Evolutionary conservation across 345 rosid species (phyloP).

Genomic region (Zanthoxylum bungeanum): DNA sequence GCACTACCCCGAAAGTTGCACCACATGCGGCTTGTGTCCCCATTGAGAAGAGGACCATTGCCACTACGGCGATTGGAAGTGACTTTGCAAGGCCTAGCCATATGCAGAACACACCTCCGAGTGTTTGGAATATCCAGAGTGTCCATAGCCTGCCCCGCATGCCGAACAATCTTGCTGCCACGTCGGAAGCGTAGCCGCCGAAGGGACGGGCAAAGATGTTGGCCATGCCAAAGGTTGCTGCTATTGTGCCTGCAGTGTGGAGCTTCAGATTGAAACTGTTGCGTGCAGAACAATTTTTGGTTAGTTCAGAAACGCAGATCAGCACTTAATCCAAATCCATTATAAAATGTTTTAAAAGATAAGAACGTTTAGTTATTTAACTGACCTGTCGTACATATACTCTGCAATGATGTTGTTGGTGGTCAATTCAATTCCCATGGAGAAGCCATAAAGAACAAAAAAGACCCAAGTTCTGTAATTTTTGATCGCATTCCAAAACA

Average conservation of each 20-base stretch:
- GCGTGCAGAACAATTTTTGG: neutral
- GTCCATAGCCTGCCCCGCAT: slow-evolving; percentile 85
- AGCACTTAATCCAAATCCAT: neutral
- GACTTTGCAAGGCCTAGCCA: slow-evolving; percentile 73
- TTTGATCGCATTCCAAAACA: slow-evolving; percentile 65
- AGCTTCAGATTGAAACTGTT: slow-evolving; percentile 69
- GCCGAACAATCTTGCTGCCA: slow-evolving; percentile 52
- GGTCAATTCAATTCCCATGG: slow-evolving; percentile 84
- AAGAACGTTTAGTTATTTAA: neutral
- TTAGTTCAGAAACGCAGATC: neutral
- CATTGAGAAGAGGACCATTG: slow-evolving; percentile 71
- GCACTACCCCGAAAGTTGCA: slow-evolving; percentile 68
- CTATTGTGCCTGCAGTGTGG: slow-evolving; percentile 70
- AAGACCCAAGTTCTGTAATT: slow-evolving; percentile 92
- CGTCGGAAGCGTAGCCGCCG: slow-evolving; percentile 72
- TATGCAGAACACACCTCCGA: slow-evolving; percentile 71
- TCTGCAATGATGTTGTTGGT: slow-evolving; percentile 76
- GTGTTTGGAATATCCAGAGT: slow-evolving; percentile 70
- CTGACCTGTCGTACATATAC: slow-evolving; percentile 68
- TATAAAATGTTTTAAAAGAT: neutral
- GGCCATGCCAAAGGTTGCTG: slow-evolving; percentile 86
- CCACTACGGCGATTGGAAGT: slow-evolving; percentile 55
- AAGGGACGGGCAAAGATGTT: slow-evolving; percentile 74
- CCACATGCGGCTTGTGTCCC: slow-evolving; percentile 92
- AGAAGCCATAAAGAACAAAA: slow-evolving; percentile 77